Base-by-base conservation (phyloP, 495 filamentous ascomycete genomes). In the Aspergillus bridgeri region DNA sequence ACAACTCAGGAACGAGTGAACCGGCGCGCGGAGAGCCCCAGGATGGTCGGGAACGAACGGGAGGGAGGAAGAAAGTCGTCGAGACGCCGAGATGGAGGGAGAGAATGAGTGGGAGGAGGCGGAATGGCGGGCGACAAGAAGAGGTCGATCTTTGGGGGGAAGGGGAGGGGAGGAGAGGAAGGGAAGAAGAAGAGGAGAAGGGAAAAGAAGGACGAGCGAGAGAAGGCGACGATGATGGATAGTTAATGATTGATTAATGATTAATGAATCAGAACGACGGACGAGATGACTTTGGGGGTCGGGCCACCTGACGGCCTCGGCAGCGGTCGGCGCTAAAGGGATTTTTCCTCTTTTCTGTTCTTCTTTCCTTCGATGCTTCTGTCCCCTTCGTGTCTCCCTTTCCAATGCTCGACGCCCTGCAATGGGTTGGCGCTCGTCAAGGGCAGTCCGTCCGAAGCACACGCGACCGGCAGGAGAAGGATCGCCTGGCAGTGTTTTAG, bases 1-100 rank as follows among this genome's bases (percentile, higher is more conserved):
- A 70, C 70, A 66, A 64, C 69, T 73, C 71, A 69, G 66, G 62
- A 61, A 73, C 62, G 65, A 68, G 65, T 65, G 71, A 60, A 65
- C 70, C 70, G 68, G 67, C 67, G 70, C 66, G 69, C 62, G 62
- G 69, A 70, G 66, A 68, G 67, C 63, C 65, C 60, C 60, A 50
- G 58, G 58, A 48, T 62, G n/a, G 53, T 54, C 51, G 54, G 64
- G 63, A 53, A 43, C 57, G 59, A 60, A 51, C 48, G 54, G 58
- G 53, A n/a, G n/a, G n/a, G n/a, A n/a, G n/a, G n/a, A n/a, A n/a
- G n/a, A n/a, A n/a, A n/a, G n/a, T n/a, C n/a, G n/a, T n/a, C n/a
- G n/a, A n/a, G n/a, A n/a, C n/a, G n/a, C 54, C 51, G 57, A 23
- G 50, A 54, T 56, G 58, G 57, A 29, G 55, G 25, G 33, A 38